Evolutionary conservation across 192 early-diverging fungal species (phyloP).

Genomic region (Podila clonocystis): DNA sequence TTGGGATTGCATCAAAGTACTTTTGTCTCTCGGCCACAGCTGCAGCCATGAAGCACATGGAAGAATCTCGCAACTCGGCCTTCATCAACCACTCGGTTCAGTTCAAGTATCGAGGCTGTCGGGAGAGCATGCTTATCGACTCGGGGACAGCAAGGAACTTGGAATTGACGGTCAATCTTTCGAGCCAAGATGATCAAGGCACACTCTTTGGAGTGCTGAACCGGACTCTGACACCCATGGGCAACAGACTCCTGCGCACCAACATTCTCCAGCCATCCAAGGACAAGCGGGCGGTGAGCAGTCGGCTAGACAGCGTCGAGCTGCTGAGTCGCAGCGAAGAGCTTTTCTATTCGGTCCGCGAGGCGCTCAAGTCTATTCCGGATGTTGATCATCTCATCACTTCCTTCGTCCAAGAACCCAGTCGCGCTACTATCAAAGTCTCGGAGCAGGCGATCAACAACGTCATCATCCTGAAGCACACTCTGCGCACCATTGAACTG

Average conservation of each 20-base stretch:
- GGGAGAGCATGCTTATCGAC: conserved; percentile 65
- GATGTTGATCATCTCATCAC: conserved; percentile 71
- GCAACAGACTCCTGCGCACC: conserved; percentile 73
- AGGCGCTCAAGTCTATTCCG: conserved; percentile 53
- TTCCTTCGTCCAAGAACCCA: conserved; percentile 58
- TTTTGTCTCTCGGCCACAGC: conserved; percentile 67
- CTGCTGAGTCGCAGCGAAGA: conserved; percentile 59
- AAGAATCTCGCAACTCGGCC: conserved; percentile 57
- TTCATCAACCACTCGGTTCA: conserved; percentile 62
- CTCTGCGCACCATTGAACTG: conserved; percentile 58
- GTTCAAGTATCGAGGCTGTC: conserved; percentile 66
- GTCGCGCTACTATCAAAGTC: conserved; percentile 61
- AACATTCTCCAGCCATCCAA: conserved; percentile 81
- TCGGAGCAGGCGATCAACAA: conserved; percentile 73
- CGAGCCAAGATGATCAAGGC: conserved; percentile 55
- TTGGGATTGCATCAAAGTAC: conserved; percentile 61
- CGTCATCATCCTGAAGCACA: conserved; percentile 75
- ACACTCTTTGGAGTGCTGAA: conserved; percentile 71
- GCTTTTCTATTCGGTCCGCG: conserved; percentile 56
- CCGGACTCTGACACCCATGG: conserved; percentile 73
- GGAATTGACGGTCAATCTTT: conserved; percentile 66
- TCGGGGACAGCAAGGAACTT: conserved; percentile 66
- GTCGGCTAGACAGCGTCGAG: conserved; percentile 70
- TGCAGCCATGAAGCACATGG: conserved; percentile 64
- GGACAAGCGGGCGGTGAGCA: conserved; percentile 59